These are phyloP conservation scores for Salvia splendens DNA, from an alignment of 257 asterid genomes.

Conservation along the genomic window DNA sequence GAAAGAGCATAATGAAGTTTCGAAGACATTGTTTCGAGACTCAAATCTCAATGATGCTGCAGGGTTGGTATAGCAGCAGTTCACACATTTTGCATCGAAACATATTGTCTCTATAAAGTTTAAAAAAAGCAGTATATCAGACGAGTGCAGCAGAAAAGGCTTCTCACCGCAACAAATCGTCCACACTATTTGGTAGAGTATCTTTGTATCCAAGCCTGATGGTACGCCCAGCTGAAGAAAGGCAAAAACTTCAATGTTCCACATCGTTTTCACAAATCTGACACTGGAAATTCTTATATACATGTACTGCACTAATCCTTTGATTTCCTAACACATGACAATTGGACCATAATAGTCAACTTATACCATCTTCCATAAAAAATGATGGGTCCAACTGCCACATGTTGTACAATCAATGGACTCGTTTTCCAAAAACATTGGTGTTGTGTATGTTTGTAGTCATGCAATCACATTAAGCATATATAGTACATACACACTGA, in stretches of 20 bases:
- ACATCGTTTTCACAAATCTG: not conserved
- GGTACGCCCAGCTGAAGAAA: conserved; percentile 38
- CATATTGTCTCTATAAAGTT: not conserved
- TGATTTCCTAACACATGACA: too few species aligned
- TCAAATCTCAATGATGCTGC: conserved; percentile 1
- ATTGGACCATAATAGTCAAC: too few species aligned
- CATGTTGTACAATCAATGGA: too few species aligned
- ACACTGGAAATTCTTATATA: too few species aligned
- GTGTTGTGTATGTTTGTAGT: not conserved
- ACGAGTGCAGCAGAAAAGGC: conserved; percentile 27
- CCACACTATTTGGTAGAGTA: conserved; percentile 20
- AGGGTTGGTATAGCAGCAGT: too few species aligned
- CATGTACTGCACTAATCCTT: too few species aligned
- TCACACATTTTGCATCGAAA: conserved; percentile 23
- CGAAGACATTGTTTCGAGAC: conserved; percentile 3
- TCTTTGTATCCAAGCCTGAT: conserved; percentile 17
- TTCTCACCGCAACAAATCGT: conserved; percentile 22
- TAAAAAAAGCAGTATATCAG: not conserved
- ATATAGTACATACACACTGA: not conserved
- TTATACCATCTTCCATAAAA: too few species aligned
- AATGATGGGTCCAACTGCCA: too few species aligned
- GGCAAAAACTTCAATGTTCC: conserved; percentile 23
- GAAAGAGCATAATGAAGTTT: not conserved
- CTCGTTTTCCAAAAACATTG: not conserved
- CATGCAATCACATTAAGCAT: not conserved